A percentile compares a stretch with the other conserved stretches of the same genome.
phyloP scores from a whole-genome alignment of 1,139 yeast genomes.

The Yamadazyma aaseri region DNA sequence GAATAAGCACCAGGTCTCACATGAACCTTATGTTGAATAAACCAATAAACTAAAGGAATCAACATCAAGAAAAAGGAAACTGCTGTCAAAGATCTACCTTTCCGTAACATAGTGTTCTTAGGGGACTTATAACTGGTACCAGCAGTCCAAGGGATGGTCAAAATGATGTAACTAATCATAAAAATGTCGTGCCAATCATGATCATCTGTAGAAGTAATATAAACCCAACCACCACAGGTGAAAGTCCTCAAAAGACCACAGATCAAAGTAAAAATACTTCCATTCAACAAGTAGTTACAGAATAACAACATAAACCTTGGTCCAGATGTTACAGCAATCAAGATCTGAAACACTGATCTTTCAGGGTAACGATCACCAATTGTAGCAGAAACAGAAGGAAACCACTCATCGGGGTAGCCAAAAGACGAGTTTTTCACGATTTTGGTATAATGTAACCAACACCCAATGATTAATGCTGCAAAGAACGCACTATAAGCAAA shows the following conservation, averaged over 20 bases:
- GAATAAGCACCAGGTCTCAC: conserved; percentile 92
- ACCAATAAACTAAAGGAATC: conserved; percentile 83
- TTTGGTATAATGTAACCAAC: conserved; percentile 73
- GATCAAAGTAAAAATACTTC: conserved; percentile 31
- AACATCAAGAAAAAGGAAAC: conserved; percentile 64
- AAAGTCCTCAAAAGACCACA: conserved; percentile 80
- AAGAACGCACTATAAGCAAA: conserved; percentile 74
- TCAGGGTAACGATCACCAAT: conserved; percentile 98
- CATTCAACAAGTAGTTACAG: conserved; percentile 51
- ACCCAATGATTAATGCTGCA: conserved; percentile 72
- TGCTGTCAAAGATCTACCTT: conserved; percentile 55
- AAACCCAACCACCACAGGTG: conserved; percentile 98
- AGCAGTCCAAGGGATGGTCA: conserved; percentile 90
- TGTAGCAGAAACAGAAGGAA: conserved; percentile 94
- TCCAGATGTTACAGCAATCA: conserved; percentile 77
- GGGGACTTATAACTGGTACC: conserved; percentile 57
- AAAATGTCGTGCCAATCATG: conserved; percentile 95
- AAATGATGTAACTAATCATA: conserved; percentile 84
- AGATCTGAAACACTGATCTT: conserved; percentile 83
- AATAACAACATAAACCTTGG: conserved; percentile 79
- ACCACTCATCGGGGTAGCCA: conserved; percentile 98
- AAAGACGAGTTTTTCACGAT: conserved; percentile 82
- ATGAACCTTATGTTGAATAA: conserved; percentile 90
- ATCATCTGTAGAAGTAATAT: conserved; percentile 93
- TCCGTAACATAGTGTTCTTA: conserved; percentile 45